Conservation (phyloP, 305 asterid species). For the Striga hermonthica region DNA sequence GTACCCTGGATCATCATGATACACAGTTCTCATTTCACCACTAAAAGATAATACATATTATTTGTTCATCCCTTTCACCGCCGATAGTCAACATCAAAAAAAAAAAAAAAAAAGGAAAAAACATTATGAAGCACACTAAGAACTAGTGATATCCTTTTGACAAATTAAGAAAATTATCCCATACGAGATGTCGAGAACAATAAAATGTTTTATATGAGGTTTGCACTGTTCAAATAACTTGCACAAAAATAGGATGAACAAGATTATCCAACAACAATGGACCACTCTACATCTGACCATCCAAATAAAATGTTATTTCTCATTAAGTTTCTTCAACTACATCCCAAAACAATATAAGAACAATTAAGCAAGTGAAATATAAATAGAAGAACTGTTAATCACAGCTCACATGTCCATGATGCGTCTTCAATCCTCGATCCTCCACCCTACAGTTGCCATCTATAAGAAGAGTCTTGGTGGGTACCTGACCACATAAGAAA, state of each 20-base stretch:
- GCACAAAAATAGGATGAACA: too few relatives aligned
- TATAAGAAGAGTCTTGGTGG: slow-evolving; percentile 75
- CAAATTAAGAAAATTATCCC: not conserved
- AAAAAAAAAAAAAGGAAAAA: too few relatives aligned
- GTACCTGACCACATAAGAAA: slow-evolving; percentile 53
- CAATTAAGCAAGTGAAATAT: slow-evolving; percentile 7
- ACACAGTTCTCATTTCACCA: too few relatives aligned
- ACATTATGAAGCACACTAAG: too few relatives aligned
- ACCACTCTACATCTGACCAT: slow-evolving; percentile 19
- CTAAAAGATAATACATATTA: too few relatives aligned
- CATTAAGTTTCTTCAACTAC: slow-evolving; percentile 12
- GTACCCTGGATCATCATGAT: too few relatives aligned
- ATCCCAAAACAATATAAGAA: not conserved
- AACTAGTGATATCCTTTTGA: slow-evolving; percentile 11
- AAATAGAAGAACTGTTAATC: slow-evolving; percentile 7
- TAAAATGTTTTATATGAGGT: slow-evolving; percentile 14
- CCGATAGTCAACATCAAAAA: too few relatives aligned
- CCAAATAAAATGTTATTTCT: slow-evolving; percentile 5
- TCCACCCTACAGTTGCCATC: slow-evolving; percentile 98
- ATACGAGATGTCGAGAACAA: not conserved
- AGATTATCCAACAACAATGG: slow-evolving; percentile 8
- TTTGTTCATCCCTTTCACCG: too few relatives aligned
- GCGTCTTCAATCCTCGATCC: slow-evolving; percentile 93
- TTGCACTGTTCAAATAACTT: not conserved
- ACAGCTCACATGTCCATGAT: slow-evolving; percentile 88